Base-by-base conservation (phyloP, 805 yeast species). In the Wickerhamiella brachini region DNA sequence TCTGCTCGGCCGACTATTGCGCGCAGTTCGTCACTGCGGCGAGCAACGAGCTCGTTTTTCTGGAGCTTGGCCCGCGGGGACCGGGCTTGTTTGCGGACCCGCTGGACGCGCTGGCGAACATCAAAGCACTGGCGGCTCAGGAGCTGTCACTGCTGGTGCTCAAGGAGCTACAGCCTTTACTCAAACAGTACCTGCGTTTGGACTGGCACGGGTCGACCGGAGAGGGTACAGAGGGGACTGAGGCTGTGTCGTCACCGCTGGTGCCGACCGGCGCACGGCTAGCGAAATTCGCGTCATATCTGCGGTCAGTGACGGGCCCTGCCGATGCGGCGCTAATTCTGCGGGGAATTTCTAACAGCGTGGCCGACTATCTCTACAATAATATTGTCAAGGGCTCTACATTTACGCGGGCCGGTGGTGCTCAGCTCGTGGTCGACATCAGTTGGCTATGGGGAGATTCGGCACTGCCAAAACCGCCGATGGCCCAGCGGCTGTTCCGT, bases 11-110 rank as follows among this genome's bases (percentile, higher is more conserved):
- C 54, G 69, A 65, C 39, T 74, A 60, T 50, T 62, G 71, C 44
- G 59, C 63, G 12, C 71, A 68, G 41, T 58, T 68, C 4, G 65
- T 76, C 66, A 59, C 63, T 15, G 61, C 58, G 23, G 72, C 78
- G 77, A 71, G 71, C 18, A 70, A 72, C 47, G 70, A 71, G 42
- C 56, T 65, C 15, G 63, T 71, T 5, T 74, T 75, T 51, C 8
- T 22, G 15, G 44, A 20, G 29, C 22, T 22, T 9, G 5, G n/a
- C n/a, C 38, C 38, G n/a, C 26, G 17, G 2, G 49, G 26, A 12
- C 26, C 26, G 6, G 17, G 15, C 15, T n/a, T 45, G 41, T 21
- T 53, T 39, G 51, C 34, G 15, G 44, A 17, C 13, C 24, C 29
- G 15, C 18, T 44, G 12, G 31, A 37, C 10, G 20, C 20, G 26